Evolutionary conservation across 768 basidiomycete genomes (phyloP).

Genomic region (Pluteus cervinus): DNA sequence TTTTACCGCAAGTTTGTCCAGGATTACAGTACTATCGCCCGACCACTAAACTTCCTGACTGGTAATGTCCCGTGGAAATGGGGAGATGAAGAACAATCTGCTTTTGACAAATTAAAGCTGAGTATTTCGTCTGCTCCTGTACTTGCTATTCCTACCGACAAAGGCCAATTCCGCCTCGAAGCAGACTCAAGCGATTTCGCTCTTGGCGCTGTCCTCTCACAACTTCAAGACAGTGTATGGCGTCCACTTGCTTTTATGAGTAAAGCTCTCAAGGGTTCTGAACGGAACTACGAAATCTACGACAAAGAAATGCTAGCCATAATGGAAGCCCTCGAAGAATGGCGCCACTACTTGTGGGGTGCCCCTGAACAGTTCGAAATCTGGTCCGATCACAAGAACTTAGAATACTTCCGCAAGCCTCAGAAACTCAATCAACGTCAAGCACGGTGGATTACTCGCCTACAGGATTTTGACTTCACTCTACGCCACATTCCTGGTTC

Average conservation of each 20-base stretch:
- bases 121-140: slow-evolving; percentile 16
- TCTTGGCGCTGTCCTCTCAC: slow-evolving; percentile 20
- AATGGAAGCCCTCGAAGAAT: slow-evolving; percentile 9
- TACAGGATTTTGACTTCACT: too few species aligned
- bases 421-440: slow-evolving; percentile 2
- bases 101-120: slow-evolving; percentile 23
- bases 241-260: slow-evolving; percentile 9
- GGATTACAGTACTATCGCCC: slow-evolving; percentile 25
- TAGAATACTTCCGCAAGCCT: slow-evolving; percentile 1
- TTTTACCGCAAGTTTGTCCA: slow-evolving; percentile 37
- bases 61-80: slow-evolving; percentile 18
- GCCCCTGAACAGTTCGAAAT: slow-evolving; percentile 6
- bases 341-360: slow-evolving; percentile 10
- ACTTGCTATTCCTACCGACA: slow-evolving; percentile 11
- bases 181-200: slow-evolving; percentile 27
- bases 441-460: too few species aligned
- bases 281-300: slow-evolving; percentile 12
- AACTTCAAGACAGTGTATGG: too few species aligned
- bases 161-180: slow-evolving; percentile 13
- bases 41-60: slow-evolving; percentile 22
- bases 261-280: slow-evolving; percentile 4
- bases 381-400: slow-evolving; percentile 10
- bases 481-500: slow-evolving; percentile 22
- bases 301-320: slow-evolving; percentile 14
- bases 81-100: slow-evolving; percentile 5